These are phyloP conservation scores for Xylaria hypoxylon DNA, from an alignment of 2,329 filamentous ascomycete species.

Conservation along the genomic window DNA sequence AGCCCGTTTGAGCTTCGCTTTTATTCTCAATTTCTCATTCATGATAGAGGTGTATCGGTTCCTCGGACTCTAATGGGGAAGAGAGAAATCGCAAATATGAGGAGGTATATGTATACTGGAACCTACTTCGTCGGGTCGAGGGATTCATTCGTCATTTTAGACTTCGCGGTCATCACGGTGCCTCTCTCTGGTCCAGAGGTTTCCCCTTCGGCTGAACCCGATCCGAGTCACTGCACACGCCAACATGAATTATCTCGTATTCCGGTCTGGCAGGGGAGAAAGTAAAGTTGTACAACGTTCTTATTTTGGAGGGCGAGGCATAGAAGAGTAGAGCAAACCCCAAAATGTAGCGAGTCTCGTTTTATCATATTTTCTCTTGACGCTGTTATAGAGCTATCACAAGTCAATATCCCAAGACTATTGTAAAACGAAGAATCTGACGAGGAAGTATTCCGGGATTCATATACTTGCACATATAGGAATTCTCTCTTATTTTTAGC, in stretches of 20 bases:
- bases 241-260: background rate
- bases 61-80: background rate
- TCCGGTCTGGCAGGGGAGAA: background rate
- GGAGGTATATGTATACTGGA: background rate
- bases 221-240: background rate
- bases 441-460: background rate
- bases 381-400: background rate
- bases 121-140: background rate
- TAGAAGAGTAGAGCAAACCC: background rate
- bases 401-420: background rate
- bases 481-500: background rate
- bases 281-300: background rate
- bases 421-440: background rate
- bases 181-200: background rate
- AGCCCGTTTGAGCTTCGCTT: background rate
- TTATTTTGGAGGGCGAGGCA: background rate
- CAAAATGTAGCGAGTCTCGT: background rate
- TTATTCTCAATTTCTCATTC: background rate
- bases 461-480: background rate
- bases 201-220: background rate
- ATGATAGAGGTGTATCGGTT: background rate
- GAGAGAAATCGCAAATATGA: background rate
- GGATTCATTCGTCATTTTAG: conserved; percentile 1
- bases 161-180: conserved; percentile 1
- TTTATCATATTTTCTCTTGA: background rate